These are phyloP conservation scores for Hordeum pubiflorum DNA, from an alignment of 202 grass and related monocot genomes.

Conservation along the genomic window DNA sequence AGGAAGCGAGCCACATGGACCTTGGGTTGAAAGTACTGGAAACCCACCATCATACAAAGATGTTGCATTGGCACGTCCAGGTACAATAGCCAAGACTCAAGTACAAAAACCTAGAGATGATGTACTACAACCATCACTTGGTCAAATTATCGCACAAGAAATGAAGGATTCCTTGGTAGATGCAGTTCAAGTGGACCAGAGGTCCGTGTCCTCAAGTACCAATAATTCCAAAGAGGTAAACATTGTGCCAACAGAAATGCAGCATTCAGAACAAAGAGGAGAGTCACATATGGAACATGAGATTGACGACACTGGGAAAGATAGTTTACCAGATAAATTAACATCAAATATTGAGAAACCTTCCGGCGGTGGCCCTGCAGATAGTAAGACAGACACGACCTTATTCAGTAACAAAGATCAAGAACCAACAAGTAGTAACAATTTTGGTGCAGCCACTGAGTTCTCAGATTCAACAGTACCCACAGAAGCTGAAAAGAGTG, in stretches of 20 bases:
- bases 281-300: constrained; percentile 27
- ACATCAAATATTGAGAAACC: constrained; percentile 42
- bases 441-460: constrained; percentile 16
- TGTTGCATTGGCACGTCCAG: constrained; percentile 93
- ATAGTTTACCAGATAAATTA: constrained; percentile 34
- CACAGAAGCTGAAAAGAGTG: constrained; percentile 32
- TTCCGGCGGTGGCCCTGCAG: constrained; percentile 22
- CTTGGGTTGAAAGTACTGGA: constrained; percentile 47
- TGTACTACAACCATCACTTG: constrained; percentile 36
- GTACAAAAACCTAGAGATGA: constrained; percentile 67
- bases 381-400: constrained; percentile 20
- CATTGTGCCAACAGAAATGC: constrained; percentile 32
- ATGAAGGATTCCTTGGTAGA: constrained; percentile 39
- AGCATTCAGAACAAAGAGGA: constrained; percentile 39
- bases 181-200: constrained; percentile 40
- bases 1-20: constrained; percentile 45
- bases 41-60: constrained; percentile 94
- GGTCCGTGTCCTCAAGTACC: constrained; percentile 23
- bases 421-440: constrained; percentile 34
- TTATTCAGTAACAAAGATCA: constrained; percentile 36
- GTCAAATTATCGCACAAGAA: constrained; percentile 49
- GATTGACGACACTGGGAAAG: constrained; percentile 30
- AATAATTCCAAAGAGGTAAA: constrained; percentile 47
- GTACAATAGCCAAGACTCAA: constrained; percentile 80
- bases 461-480: constrained; percentile 31